Evolutionary conservation across 2,329 filamentous ascomycete species (phyloP), one percentile per base, ranked within the genome.

Genomic region (Venturia nashicola): DNA sequence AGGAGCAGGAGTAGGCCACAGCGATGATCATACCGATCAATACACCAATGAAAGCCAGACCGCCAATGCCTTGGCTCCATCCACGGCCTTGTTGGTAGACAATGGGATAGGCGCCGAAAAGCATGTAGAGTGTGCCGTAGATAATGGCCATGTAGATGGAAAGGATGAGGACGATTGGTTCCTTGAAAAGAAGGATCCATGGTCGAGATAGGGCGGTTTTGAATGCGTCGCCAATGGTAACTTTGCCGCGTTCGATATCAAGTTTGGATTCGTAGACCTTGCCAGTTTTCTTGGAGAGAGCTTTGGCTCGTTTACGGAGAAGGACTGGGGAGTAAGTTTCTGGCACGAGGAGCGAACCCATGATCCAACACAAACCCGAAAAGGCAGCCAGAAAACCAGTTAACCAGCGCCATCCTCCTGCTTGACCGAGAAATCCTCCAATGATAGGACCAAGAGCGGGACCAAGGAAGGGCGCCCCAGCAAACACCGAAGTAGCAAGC

Each of bases 351-450:
- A 83, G 63, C 1, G 72, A 67, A 12, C 70, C 70, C 1, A 76
- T 67, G 23, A 79, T 74, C 73, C 76, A 78, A 40, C 78, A 73
- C 0, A 76, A 70, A 65, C 77, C 78, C 27, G 74, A 71, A 67
- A 77, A 76, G 23, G 72, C 76, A n/a, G 71, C 79, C 70, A 85
- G 79, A 60, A 88, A 73, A 1, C 84, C 85, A 71, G 83, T 78
- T 27, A 89, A 82, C 87, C 87, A 89, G 69, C 85, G 78, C 88
- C 87, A 89, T 18, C 86, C 86, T 16, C 79, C 80, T 2, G 80
- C 77, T 71, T 85, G 79, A 11, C 84, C 83, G 1, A 89, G 75
- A 71, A 89, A 90, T 2, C 86, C 86, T 66, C 85, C 85, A 7
- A 82, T 81, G 57, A 89, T 84, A 1, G 88, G 88, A 0, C 87